Evolutionary conservation across 2,329 filamentous ascomycete species (phyloP).

Genomic region (Didymella lethalis): DNA sequence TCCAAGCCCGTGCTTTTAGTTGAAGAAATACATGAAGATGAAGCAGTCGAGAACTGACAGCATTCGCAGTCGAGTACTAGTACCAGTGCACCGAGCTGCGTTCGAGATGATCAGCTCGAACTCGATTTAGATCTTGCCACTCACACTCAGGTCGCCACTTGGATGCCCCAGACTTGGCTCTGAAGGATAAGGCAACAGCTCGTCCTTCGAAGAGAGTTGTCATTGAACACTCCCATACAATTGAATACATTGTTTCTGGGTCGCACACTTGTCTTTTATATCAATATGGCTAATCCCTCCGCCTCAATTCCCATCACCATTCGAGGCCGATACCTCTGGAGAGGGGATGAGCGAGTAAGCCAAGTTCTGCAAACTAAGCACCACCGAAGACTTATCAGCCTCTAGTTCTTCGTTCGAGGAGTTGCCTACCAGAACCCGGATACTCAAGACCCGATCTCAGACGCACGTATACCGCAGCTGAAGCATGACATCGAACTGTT

Average conservation of each 20-base stretch:
- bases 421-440: slow-evolving; percentile 12
- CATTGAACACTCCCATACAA: neutral
- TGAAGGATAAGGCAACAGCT: slow-evolving; percentile 6
- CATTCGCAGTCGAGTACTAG: neutral
- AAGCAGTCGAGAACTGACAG: neutral
- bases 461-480: slow-evolving; percentile 15
- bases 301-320: slow-evolving; percentile 17
- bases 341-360: slow-evolving; percentile 13
- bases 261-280: neutral
- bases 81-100: neutral
- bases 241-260: neutral
- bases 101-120: neutral
- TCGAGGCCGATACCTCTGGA: slow-evolving; percentile 22
- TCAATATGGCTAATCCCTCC: neutral
- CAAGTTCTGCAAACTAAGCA: no score
- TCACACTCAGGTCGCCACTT: slow-evolving; percentile 5
- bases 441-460: slow-evolving; percentile 16
- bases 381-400: neutral
- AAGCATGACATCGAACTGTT: slow-evolving; percentile 19
- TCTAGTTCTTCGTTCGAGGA: slow-evolving; percentile 19
- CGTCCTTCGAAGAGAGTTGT: no score
- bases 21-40: neutral
- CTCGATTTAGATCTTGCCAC: neutral
- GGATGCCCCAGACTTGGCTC: slow-evolving; percentile 5
- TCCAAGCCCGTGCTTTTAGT: neutral